These are phyloP conservation scores for Colletotrichum lindemuthianum DNA, from an alignment of 2,329 filamentous ascomycete species.

Conservation along the genomic window DNA sequence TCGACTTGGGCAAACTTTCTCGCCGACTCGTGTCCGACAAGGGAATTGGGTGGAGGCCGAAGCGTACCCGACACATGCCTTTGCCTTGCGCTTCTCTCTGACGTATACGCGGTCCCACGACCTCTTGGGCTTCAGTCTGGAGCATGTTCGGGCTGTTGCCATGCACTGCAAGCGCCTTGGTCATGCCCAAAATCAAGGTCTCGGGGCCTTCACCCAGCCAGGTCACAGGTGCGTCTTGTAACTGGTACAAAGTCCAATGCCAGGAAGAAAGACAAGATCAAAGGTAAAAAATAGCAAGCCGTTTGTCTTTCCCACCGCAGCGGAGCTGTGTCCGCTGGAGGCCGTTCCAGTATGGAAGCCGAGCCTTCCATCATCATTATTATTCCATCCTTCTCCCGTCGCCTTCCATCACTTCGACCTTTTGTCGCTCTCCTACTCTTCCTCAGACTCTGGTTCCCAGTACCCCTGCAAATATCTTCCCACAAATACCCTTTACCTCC, in stretches of 20 bases:
- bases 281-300: background rate
- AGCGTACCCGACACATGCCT: conserved; percentile 11
- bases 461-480: conserved; percentile 20
- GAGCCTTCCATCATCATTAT: conserved; percentile 25
- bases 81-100: background rate
- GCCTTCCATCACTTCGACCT: background rate
- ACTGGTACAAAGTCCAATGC: background rate
- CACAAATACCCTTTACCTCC: background rate
- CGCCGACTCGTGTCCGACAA: background rate
- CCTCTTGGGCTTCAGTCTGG: background rate
- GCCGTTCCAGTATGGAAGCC: conserved; percentile 14
- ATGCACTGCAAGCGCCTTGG: conserved; percentile 23
- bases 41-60: too few species aligned
- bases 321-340: conserved; percentile 10
- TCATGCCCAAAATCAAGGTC: conserved; percentile 9
- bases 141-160: conserved; percentile 7
- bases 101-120: conserved; percentile 3
- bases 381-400: conserved; percentile 11
- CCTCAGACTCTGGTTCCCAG: conserved; percentile 1
- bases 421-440: background rate
- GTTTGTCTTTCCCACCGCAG: background rate
- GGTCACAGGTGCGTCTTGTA: conserved; percentile 10
- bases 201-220: conserved; percentile 5
- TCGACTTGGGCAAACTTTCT: conserved; percentile 17
- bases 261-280: background rate